phyloP scores from a whole-genome alignment of 2,329 filamentous ascomycete genomes.

The Sporothrix protearum region DNA sequence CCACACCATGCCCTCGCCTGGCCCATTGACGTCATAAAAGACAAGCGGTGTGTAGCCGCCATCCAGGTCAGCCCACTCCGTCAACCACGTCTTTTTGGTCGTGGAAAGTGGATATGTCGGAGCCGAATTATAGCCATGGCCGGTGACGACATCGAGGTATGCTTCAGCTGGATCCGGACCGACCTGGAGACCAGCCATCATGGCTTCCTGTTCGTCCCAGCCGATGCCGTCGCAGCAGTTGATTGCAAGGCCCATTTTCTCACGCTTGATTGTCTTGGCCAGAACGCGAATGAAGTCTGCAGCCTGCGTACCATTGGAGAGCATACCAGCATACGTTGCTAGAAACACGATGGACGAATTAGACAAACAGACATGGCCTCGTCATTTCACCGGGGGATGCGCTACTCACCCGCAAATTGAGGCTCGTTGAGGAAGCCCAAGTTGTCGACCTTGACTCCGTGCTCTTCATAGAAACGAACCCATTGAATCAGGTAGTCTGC shows the following conservation, averaged over 20 bases:
- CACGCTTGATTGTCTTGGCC: background rate
- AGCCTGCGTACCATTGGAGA: background rate
- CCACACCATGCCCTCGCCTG: background rate
- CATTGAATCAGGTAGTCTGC: background rate
- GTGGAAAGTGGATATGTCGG: background rate
- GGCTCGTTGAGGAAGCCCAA: conserved; percentile 11
- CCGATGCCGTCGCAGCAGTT: conserved; percentile 12
- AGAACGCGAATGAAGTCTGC: conserved; percentile 2
- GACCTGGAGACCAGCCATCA: conserved; percentile 1
- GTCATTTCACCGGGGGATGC: background rate
- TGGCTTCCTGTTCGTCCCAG: conserved; percentile 11
- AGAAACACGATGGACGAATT: background rate
- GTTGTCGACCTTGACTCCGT: background rate
- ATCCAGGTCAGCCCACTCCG: conserved; percentile 2
- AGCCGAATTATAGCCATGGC: background rate
- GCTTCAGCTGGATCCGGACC: background rate
- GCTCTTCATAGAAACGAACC: background rate
- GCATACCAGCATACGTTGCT: background rate
- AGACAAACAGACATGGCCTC: background rate
- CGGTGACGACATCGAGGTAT: conserved; percentile 1
- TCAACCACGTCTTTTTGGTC: conserved; percentile 8
- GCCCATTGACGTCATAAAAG: conserved; percentile 6
- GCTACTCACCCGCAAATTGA: background rate
- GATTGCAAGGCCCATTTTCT: background rate
- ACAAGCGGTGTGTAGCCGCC: background rate